Conservation (phyloP, 768 basidiomycete species). For the Trametes meyenii region DNA sequence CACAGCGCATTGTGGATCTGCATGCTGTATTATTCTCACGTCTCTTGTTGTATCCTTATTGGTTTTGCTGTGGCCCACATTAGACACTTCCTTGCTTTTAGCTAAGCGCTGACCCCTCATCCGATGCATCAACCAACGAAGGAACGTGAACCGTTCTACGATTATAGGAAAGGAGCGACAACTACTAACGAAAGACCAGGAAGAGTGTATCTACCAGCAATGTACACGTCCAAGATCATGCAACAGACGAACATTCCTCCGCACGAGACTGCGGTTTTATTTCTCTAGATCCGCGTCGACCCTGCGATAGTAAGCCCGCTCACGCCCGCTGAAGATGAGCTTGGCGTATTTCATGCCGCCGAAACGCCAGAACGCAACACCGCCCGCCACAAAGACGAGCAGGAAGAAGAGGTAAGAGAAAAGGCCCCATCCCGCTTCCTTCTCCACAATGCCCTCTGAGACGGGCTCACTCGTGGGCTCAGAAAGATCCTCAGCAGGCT, state of each 20-base stretch:
- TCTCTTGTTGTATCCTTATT: constrained; percentile 8
- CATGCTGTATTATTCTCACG: background rate
- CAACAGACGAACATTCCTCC: background rate
- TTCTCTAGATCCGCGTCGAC: constrained; percentile 22
- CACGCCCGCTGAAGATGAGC: constrained; percentile 39
- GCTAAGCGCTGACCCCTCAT: no score
- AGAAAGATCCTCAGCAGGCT: constrained; percentile 27
- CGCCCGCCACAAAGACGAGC: constrained; percentile 48
- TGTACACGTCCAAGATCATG: background rate
- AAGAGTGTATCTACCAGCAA: no score
- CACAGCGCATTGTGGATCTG: background rate
- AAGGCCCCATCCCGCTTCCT: constrained; percentile 24
- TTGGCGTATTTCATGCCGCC: constrained; percentile 53
- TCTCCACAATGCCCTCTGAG: constrained; percentile 10
- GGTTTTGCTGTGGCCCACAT: background rate
- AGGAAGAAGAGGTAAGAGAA: constrained; percentile 30
- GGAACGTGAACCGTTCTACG: background rate
- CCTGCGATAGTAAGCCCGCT: constrained; percentile 26
- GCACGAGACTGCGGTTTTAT: background rate
- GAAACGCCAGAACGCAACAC: constrained; percentile 47
- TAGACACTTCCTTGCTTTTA: no score
- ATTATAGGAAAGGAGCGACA: background rate
- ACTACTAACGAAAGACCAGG: background rate
- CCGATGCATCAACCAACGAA: no score
- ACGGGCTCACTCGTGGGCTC: constrained; percentile 19